phyloP scores from a whole-genome alignment of 2,329 filamentous ascomycete genomes.

The Ceratocystis smalleyi region DNA sequence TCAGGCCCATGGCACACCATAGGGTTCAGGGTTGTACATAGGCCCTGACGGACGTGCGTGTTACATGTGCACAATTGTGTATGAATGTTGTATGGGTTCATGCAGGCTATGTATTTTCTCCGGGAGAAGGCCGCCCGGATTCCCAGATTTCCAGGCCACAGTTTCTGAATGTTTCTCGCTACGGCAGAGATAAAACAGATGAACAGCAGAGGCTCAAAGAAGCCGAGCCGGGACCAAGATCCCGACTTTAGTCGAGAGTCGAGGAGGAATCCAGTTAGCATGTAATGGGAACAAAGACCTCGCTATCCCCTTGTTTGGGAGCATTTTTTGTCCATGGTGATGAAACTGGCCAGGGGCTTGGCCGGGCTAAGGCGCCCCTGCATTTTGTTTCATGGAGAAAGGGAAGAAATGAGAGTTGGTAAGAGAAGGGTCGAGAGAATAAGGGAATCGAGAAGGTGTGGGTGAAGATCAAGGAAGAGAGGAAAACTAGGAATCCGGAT shows the following conservation, averaged over 20 bases:
- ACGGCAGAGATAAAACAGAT: background rate
- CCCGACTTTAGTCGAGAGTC: too few species aligned
- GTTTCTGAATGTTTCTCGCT: background rate
- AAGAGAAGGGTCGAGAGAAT: background rate
- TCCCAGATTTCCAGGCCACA: background rate
- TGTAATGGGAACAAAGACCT: background rate
- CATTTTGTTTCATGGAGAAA: background rate
- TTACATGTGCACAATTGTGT: background rate
- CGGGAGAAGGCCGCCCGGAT: background rate
- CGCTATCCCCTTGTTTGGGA: background rate
- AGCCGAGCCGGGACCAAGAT: too few species aligned
- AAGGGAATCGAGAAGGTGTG: background rate
- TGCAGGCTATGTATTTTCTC: too few species aligned
- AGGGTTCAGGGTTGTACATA: too few species aligned
- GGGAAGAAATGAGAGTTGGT: slow-evolving; percentile 1
- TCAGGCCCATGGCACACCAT: too few species aligned
- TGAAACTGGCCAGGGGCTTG: slow-evolving; percentile 10
- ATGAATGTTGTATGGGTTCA: background rate
- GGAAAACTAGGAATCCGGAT: background rate
- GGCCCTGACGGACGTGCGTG: too few species aligned
- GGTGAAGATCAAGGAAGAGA: background rate
- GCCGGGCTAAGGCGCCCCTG: slow-evolving; percentile 1
- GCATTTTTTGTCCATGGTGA: slow-evolving; percentile 6
- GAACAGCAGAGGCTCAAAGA: background rate
- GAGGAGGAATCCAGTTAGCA: too few species aligned